phyloP scores from a whole-genome alignment of 805 yeast genomes.

The Candida dendrica region DNA sequence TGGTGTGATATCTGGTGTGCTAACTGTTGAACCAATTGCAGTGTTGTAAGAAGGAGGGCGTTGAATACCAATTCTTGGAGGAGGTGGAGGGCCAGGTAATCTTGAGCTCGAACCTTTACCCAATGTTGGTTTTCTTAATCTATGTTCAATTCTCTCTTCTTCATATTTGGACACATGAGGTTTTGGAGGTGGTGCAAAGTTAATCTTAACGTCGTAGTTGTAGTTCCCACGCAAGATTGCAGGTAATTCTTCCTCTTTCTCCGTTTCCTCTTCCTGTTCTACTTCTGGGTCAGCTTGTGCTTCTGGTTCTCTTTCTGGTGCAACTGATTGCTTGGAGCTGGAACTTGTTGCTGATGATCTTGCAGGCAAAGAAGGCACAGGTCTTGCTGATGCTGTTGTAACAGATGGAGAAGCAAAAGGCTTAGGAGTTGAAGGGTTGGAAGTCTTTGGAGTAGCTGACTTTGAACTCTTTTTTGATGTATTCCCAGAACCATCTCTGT shows the following conservation, averaged over 20 bases:
- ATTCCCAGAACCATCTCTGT: neutral
- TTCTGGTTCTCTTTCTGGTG: neutral
- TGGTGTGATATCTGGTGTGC: neutral
- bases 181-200: slow-evolving; percentile 34
- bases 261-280: slow-evolving; percentile 2
- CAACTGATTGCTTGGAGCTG: neutral
- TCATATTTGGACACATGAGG: slow-evolving; percentile 19
- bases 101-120: slow-evolving; percentile 6
- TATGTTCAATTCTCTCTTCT: slow-evolving; percentile 6
- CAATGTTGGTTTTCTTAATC: neutral
- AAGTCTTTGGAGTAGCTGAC: neutral
- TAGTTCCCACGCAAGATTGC: slow-evolving; percentile 28
- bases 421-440: neutral
- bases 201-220: slow-evolving; percentile 25
- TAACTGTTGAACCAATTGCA: neutral
- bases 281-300: no score
- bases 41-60: neutral
- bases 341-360: neutral
- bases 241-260: slow-evolving; percentile 7
- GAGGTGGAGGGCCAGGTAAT: neutral
- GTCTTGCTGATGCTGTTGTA: neutral
- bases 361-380: neutral
- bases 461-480: neutral
- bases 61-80: slow-evolving; percentile 1
- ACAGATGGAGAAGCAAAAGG: neutral